Percentiles rank a stretch among this genome's conserved stretches.
Conservation (phyloP, 345 rosid species). For the Hibiscus syriacus region DNA sequence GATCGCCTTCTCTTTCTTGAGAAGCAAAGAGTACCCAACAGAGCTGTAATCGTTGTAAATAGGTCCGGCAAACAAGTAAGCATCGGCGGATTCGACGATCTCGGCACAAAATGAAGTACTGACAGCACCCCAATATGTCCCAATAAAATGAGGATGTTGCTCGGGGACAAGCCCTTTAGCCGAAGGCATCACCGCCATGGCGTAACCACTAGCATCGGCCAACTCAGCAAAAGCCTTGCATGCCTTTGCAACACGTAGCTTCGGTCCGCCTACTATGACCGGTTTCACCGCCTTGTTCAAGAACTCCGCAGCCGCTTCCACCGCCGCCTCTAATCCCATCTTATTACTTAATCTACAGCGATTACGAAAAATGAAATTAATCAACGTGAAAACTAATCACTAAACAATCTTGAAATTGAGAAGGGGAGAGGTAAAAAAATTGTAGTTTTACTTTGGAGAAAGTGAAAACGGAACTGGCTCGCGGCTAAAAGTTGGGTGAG, state of each 20-base stretch:
- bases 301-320: slow-evolving; percentile 64
- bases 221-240: slow-evolving; percentile 47
- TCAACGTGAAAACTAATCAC: not conserved
- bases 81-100: slow-evolving; percentile 83
- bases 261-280: slow-evolving; percentile 68
- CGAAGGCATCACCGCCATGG: slow-evolving; percentile 67
- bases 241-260: slow-evolving; percentile 54
- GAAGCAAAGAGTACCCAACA: slow-evolving; percentile 75
- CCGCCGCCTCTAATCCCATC: slow-evolving; percentile 62
- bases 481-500: slow-evolving; percentile 63
- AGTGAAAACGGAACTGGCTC: slow-evolving; percentile 63
- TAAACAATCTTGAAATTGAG: not conserved
- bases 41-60: slow-evolving; percentile 78
- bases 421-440: not conserved
- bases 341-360: slow-evolving; percentile 44
- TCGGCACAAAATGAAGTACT: slow-evolving; percentile 73
- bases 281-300: slow-evolving; percentile 80
- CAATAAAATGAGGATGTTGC: slow-evolving; percentile 65
- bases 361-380: not conserved
- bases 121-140: slow-evolving; percentile 82
- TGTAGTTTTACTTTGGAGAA: slow-evolving; percentile 43
- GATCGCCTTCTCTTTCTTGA: slow-evolving; percentile 80
- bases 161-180: slow-evolving; percentile 71
- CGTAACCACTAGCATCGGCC: slow-evolving; percentile 58
- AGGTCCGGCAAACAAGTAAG: slow-evolving; percentile 75